These are phyloP conservation scores for Mycena chlorophos DNA, from an alignment of 768 basidiomycete species.

Conservation along the genomic window DNA sequence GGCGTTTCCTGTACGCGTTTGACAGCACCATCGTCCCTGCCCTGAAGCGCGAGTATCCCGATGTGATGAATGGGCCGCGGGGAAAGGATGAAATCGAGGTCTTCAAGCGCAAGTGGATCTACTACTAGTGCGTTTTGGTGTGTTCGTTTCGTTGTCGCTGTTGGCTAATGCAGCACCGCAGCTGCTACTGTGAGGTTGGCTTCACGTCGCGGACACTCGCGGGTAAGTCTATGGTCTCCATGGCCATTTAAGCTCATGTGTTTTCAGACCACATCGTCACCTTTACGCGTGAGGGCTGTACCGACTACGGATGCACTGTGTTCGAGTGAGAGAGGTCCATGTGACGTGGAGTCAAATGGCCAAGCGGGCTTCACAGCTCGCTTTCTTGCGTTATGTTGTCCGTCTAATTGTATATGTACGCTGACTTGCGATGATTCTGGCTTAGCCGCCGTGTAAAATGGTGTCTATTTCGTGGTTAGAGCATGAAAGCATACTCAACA, in stretches of 20 bases:
- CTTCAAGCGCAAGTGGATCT: conserved; percentile 75
- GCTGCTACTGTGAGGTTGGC: conserved; percentile 74
- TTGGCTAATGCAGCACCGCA: conserved; percentile 24
- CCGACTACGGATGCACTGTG: conserved; percentile 54
- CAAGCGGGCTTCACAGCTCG: too few relatives aligned
- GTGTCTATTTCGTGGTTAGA: too few relatives aligned
- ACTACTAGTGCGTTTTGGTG: conserved; percentile 45
- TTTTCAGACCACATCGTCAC: conserved; percentile 60
- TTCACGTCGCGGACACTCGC: conserved; percentile 67
- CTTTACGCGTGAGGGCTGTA: conserved; percentile 64
- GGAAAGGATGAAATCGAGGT: conserved; percentile 63
- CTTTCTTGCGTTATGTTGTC: too few relatives aligned
- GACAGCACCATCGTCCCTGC: conserved; percentile 59
- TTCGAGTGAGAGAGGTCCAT: conserved; percentile 37
- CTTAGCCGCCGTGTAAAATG: too few relatives aligned
- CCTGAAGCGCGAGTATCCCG: conserved; percentile 58
- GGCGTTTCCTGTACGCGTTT: conserved; percentile 59
- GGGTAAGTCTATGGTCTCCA: conserved; percentile 41
- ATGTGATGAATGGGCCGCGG: conserved; percentile 45
- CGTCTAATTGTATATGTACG: too few relatives aligned
- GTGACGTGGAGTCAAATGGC: too few relatives aligned
- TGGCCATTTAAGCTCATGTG: background rate
- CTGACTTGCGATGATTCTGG: too few relatives aligned
- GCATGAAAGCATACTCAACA: too few relatives aligned
- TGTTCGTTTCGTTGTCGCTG: background rate